Percentiles rank a stretch among this genome's conserved stretches.
phyloP scores from a whole-genome alignment of 1,139 yeast species.

The Geotrichum australiense region DNA sequence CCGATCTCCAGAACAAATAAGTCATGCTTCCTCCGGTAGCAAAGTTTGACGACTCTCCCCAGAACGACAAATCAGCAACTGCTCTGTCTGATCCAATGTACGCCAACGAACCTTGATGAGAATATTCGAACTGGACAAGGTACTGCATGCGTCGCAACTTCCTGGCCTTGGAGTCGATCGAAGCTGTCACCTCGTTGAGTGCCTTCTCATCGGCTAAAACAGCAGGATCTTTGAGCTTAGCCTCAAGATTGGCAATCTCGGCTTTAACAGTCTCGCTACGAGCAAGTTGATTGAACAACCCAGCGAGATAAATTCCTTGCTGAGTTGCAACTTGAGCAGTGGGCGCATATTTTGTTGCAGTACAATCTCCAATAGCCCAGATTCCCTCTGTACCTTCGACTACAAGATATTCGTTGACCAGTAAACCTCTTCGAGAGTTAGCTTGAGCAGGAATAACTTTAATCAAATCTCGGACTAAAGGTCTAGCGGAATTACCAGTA shows the following conservation, averaged over 20 bases:
- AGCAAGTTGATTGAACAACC: conserved; percentile 60
- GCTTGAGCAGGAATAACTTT: conserved; percentile 71
- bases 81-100: conserved; percentile 84
- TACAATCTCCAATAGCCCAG: conserved; percentile 91
- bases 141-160: conserved; percentile 54
- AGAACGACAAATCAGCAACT: conserved; percentile 74
- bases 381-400: conserved; percentile 80
- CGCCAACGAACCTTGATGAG: conserved; percentile 58
- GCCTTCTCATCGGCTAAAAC: conserved; percentile 27
- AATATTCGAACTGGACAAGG: conserved; percentile 62
- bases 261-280: conserved; percentile 56
- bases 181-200: conserved; percentile 31
- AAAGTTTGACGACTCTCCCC: conserved; percentile 74
- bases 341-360: conserved; percentile 83
- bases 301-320: conserved; percentile 79
- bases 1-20: conserved; percentile 90
- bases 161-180: conserved; percentile 36
- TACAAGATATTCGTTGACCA: conserved; percentile 74
- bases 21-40: conserved; percentile 83
- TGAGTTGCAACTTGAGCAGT: conserved; percentile 98
- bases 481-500: conserved; percentile 90
- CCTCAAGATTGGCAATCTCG: conserved; percentile 37
- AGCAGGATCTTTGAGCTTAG: conserved; percentile 35
- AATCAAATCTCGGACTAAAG: conserved; percentile 61
- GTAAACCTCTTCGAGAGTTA: conserved; percentile 81